Evolutionary conservation across 2,329 filamentous ascomycete genomes (phyloP), one percentile per base, ranked within the genome.

Genomic region (Emergomyces orientalis): DNA sequence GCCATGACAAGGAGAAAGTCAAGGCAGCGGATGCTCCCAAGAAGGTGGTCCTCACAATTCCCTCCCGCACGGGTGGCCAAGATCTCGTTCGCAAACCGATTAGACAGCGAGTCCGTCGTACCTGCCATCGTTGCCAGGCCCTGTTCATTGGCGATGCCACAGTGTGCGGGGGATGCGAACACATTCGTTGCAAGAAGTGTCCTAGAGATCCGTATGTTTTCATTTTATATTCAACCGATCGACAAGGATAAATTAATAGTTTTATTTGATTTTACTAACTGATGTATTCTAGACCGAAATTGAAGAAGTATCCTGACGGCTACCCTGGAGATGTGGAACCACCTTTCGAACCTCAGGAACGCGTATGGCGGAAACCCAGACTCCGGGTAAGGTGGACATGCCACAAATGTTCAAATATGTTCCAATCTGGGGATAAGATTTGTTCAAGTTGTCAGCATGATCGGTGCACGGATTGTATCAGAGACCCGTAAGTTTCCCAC

Each of bases 181-280:
- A 96, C 74, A 74, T 81, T 60, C 86, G 90, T 61, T 96, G 91
- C 78, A 89, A 86, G 47, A 88, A 88, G 71, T 95, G 91, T 73
- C 90, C 89, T 34, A 82, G 90, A 69, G 86, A 91, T 70, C 90
- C 90, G 82, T 91, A 83, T 74, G 88, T 86, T 61, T 86, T 61
- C 45, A 49, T 32, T 52, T n/a, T 45, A 52, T 39, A 30, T 14
- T 19, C 30, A 22, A 39, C 45, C 37, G 6, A 60, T 63, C 60
- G n/a, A 19, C 4, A 51, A 41, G n/a, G 4, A 32, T 0, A 25
- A 19, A 1, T 43, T 43, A 6, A 19, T 43, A 6, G 41, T 43
- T 43, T 17, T 45, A 6, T n/a, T n/a, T n/a, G n/a, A 52, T 22
- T 32, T 13, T 8, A 63, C 65, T 71, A 63, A 71, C 61, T 41